Conservation (phyloP, 805 yeast species). For the Nakazawaea molendinolei region DNA sequence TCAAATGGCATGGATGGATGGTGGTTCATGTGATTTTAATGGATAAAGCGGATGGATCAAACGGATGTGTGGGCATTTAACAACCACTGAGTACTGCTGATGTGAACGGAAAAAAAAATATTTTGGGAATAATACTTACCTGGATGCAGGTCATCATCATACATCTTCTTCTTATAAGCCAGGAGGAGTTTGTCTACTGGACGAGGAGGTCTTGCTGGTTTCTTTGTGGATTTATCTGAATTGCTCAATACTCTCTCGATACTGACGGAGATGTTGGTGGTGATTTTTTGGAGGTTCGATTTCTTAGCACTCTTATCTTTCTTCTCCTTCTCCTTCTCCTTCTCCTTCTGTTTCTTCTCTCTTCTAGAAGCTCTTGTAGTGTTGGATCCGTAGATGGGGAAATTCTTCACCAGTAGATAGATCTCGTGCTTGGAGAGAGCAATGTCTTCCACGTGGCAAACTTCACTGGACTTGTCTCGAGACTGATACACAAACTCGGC, state of each 20-base stretch:
- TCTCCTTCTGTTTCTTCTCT: neutral
- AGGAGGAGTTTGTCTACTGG: constrained; percentile 8
- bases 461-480: neutral
- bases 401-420: constrained; percentile 4
- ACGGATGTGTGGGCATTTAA: too few species aligned
- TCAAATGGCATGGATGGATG: too few species aligned
- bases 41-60: too few species aligned
- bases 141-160: too few species aligned
- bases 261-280: constrained; percentile 8
- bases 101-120: too few species aligned
- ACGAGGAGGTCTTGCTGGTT: too few species aligned
- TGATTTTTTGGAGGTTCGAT: constrained; percentile 1
- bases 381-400: constrained; percentile 3
- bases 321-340: neutral
- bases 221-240: too few species aligned
- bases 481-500: neutral
- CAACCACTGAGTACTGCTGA: too few species aligned
- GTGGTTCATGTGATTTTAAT: too few species aligned
- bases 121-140: too few species aligned
- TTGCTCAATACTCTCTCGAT: constrained; percentile 10
- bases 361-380: neutral
- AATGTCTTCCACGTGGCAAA: constrained; percentile 4
- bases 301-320: neutral
- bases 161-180: too few species aligned
- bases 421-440: constrained; percentile 5